These are phyloP conservation scores for Aspergillus phoenicis DNA, from an alignment of 2,329 filamentous ascomycete species.

Conservation along the genomic window DNA sequence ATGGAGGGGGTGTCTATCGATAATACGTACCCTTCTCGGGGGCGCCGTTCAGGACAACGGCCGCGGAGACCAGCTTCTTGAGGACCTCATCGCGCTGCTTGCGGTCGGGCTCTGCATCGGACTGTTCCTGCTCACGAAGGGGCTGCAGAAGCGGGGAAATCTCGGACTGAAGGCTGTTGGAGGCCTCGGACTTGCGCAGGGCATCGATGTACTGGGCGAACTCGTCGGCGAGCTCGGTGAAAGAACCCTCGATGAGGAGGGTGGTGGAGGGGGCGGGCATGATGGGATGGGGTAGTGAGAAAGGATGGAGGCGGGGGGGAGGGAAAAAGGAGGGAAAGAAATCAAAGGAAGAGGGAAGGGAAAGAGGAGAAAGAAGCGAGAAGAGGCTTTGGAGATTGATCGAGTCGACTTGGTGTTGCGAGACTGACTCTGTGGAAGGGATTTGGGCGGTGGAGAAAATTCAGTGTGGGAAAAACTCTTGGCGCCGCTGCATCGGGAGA, in stretches of 20 bases:
- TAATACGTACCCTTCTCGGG: constrained; percentile 73
- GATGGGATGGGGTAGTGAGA: constrained; percentile 18
- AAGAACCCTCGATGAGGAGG: constrained; percentile 82
- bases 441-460: constrained; percentile 44
- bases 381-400: constrained; percentile 13
- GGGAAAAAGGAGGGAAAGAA: constrained; percentile 16
- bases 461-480: constrained; percentile 47
- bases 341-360: not conserved
- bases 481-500: constrained; percentile 27
- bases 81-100: constrained; percentile 79
- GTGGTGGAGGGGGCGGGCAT: constrained; percentile 66
- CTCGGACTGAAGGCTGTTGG: constrained; percentile 59
- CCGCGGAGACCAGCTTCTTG: constrained; percentile 83
- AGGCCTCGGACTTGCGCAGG: constrained; percentile 68
- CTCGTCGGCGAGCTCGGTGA: constrained; percentile 90
- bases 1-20: not conserved
- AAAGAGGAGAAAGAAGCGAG: constrained; percentile 7
- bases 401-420: constrained; percentile 15
- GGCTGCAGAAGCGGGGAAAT: constrained; percentile 68
- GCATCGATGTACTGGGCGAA: constrained; percentile 92
- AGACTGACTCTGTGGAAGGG: constrained; percentile 10
- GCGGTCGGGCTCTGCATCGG: constrained; percentile 55
- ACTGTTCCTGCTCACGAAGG: constrained; percentile 57
- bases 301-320: not conserved
- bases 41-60: constrained; percentile 74